These are phyloP conservation scores for Steccherinum ochraceum DNA, from an alignment of 768 basidiomycete species.

Conservation along the genomic window DNA sequence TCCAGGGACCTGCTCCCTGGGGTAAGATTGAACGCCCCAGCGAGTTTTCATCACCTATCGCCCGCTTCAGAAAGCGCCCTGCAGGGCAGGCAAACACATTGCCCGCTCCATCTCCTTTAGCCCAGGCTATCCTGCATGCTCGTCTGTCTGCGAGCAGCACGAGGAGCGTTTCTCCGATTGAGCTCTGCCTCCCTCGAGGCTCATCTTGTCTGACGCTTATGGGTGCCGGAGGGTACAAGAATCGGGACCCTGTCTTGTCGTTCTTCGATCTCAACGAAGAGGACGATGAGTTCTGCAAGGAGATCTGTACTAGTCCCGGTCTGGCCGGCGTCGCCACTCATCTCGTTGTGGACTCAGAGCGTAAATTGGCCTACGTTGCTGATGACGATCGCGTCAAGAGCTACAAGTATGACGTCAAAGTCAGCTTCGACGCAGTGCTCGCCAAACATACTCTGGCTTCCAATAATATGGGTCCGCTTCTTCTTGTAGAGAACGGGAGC, in stretches of 20 bases:
- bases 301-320: slow-evolving; percentile 9
- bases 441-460: slow-evolving; percentile 27
- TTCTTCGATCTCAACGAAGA: slow-evolving; percentile 21
- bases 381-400: slow-evolving; percentile 32
- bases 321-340: slow-evolving; percentile 18
- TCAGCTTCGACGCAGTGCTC: slow-evolving; percentile 10
- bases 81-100: no score
- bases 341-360: slow-evolving; percentile 24
- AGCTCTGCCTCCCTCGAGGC: slow-evolving; percentile 8
- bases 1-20: neutral
- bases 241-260: slow-evolving; percentile 23
- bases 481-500: slow-evolving; percentile 20
- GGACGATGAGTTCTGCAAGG: slow-evolving; percentile 1
- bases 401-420: slow-evolving; percentile 13
- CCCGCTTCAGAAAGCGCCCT: neutral
- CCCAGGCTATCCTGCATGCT: slow-evolving; percentile 28
- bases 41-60: neutral
- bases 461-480: slow-evolving; percentile 24
- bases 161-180: slow-evolving; percentile 6
- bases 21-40: neutral
- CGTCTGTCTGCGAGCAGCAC: slow-evolving; percentile 26
- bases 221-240: slow-evolving; percentile 27
- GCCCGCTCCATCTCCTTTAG: slow-evolving; percentile 13
- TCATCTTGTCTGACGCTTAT: slow-evolving; percentile 22
- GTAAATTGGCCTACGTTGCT: slow-evolving; percentile 31